Base-by-base conservation (phyloP, 805 yeast species). In the Candida andamanensis region DNA sequence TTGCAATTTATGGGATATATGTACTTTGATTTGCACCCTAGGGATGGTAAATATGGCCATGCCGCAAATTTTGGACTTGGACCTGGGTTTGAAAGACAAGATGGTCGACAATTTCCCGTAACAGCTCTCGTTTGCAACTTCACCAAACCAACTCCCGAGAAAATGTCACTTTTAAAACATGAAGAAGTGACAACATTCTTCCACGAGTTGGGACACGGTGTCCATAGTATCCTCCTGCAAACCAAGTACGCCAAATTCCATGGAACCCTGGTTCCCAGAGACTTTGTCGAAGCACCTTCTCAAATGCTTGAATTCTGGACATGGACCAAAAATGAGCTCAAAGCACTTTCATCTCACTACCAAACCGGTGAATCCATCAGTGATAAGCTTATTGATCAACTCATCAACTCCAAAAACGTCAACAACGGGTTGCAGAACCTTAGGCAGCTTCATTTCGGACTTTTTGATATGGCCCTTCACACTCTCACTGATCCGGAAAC, bases 191-290 rank as follows among this genome's bases (percentile, higher is more conserved):
- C 78, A 15, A 85, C 95, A 0, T 80, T 85, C 45, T 85, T 85
- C 78, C 95, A 85, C 51, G 95, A 85, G 56, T 68, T 85, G 42
- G 95, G 95, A 16, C 95, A 85, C 50, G 95, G 94, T 35, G 80
- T 85, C 36, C 95, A 85, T 56, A 81, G 77, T 44, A 58, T 84
- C 29, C 68, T 85, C 34, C 84, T 89, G 8, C 64, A 70, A 39
- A 80, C 89, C 17, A 63, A 62, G 36, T 77, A 72, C 43, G 68
- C 81, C 2, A 68, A 80, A 40, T 85, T 84, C 58, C 81, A 76
- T 49, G 95, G 95, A 15, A 79, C 89, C 18, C 65, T 73, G 24
- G 90, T 83, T 27, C 76, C 82, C 23, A 70, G 92, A 72, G 95
- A 85, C 59, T 85, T 85, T 59, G 95, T 85, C 30, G 95, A 85